Evolutionary conservation across 2,329 filamentous ascomycete genomes (phyloP).

Genomic region (Pseudogymnoascus sp.): DNA sequence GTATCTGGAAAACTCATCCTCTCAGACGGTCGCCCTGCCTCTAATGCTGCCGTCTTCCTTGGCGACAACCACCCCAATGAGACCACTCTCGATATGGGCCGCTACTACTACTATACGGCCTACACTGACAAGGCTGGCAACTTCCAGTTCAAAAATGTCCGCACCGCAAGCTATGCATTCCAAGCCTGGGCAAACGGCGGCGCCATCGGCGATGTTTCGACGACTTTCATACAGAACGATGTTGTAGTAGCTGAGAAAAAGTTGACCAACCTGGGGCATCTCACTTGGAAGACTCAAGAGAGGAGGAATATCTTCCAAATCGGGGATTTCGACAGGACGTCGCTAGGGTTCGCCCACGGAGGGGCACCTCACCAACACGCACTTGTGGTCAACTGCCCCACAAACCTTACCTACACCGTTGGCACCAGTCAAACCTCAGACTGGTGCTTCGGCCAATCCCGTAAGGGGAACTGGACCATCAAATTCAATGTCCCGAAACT

Average conservation of each 20-base stretch:
- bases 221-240: constrained; percentile 35
- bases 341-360: constrained; percentile 36
- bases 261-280: constrained; percentile 31
- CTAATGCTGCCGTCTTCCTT: constrained; percentile 41
- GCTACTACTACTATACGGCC: constrained; percentile 41
- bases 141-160: constrained; percentile 38
- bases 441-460: constrained; percentile 41
- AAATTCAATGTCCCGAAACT: constrained; percentile 11
- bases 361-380: constrained; percentile 38
- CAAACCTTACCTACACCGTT: constrained; percentile 37
- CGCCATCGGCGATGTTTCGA: constrained; percentile 37
- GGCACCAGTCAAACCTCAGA: constrained; percentile 33
- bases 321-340: constrained; percentile 40
- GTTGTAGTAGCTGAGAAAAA: constrained; percentile 31
- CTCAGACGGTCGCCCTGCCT: constrained; percentile 40
- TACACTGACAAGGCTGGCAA: constrained; percentile 36
- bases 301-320: constrained; percentile 40
- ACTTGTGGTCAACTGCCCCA: constrained; percentile 37
- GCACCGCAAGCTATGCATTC: constrained; percentile 37
- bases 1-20: constrained; percentile 38
- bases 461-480: constrained; percentile 14
- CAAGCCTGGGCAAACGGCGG: constrained; percentile 44
- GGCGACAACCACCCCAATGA: constrained; percentile 39
- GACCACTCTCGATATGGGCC: constrained; percentile 40
- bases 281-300: constrained; percentile 35